phyloP scores from a whole-genome alignment of 768 basidiomycete genomes.

The Russula sp. region DNA sequence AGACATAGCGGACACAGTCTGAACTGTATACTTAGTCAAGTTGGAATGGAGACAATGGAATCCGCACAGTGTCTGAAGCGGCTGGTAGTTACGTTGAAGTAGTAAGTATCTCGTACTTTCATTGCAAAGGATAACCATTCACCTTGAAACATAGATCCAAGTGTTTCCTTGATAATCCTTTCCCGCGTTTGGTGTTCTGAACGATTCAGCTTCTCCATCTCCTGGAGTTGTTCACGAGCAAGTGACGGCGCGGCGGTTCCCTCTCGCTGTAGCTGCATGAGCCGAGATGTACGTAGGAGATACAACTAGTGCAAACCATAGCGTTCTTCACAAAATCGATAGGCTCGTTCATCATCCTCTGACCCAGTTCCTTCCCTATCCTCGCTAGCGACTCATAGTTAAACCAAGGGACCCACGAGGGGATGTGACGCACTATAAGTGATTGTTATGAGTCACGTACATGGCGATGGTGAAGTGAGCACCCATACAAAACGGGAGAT shows the following conservation, averaged over 20 bases:
- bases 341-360: conserved; percentile 1
- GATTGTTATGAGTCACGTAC: background rate
- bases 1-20: background rate
- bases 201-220: background rate
- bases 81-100: background rate
- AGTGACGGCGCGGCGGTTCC: conserved; percentile 4
- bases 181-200: background rate
- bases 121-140: no score
- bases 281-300: background rate
- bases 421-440: conserved; percentile 5
- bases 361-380: background rate
- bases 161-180: background rate
- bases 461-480: no score
- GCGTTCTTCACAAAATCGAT: conserved; percentile 10
- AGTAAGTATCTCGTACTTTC: background rate
- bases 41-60: background rate
- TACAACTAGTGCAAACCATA: background rate
- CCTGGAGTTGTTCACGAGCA: background rate
- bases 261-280: background rate
- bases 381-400: conserved; percentile 1
- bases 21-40: background rate
- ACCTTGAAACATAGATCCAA: conserved; percentile 10
- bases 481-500: conserved; percentile 13
- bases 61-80: conserved; percentile 1
- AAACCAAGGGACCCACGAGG: conserved; percentile 14